A percentile compares a stretch with the other conserved stretches of the same genome.
Evolutionary conservation across 805 yeast species (phyloP).

Genomic region (Candida vartiovaarae): DNA sequence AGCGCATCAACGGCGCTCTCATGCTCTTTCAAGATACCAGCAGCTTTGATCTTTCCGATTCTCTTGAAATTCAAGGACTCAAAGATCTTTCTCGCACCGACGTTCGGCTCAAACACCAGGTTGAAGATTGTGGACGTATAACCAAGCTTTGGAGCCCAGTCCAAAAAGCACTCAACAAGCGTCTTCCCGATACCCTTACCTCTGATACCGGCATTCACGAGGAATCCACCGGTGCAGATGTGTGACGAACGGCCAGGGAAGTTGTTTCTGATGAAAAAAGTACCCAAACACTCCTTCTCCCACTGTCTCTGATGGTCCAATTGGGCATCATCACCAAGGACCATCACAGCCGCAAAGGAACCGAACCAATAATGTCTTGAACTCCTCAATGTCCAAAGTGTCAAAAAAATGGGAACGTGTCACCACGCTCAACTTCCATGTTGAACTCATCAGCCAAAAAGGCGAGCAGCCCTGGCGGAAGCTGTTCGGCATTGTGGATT

Average conservation of each 20-base stretch:
- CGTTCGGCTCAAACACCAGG: slow-evolving; percentile 82
- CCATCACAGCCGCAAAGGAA: slow-evolving; percentile 68
- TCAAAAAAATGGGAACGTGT: slow-evolving; percentile 83
- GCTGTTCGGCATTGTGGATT: slow-evolving; percentile 51
- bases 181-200: slow-evolving; percentile 89
- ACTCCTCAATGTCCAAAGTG: slow-evolving; percentile 65
- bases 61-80: slow-evolving; percentile 70
- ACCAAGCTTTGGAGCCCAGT: slow-evolving; percentile 89
- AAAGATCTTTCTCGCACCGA: slow-evolving; percentile 71
- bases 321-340: slow-evolving; percentile 66
- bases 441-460: slow-evolving; percentile 89
- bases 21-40: slow-evolving; percentile 81
- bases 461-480: slow-evolving; percentile 73
- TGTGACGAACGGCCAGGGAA: slow-evolving; percentile 92
- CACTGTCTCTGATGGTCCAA: slow-evolving; percentile 57
- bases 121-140: slow-evolving; percentile 81
- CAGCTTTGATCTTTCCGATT: slow-evolving; percentile 76
- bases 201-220: slow-evolving; percentile 89
- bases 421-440: slow-evolving; percentile 86
- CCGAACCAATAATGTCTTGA: slow-evolving; percentile 86
- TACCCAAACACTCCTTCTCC: slow-evolving; percentile 90
- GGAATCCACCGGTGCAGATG: slow-evolving; percentile 81
- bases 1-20: slow-evolving; percentile 82
- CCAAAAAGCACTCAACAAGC: slow-evolving; percentile 72
- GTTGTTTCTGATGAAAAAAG: slow-evolving; percentile 78